Evolutionary conservation across 371 early-diverging fungal genomes (phyloP), one percentile per base, ranked within the genome.

Genomic region (Cokeromyces recurvatus): DNA sequence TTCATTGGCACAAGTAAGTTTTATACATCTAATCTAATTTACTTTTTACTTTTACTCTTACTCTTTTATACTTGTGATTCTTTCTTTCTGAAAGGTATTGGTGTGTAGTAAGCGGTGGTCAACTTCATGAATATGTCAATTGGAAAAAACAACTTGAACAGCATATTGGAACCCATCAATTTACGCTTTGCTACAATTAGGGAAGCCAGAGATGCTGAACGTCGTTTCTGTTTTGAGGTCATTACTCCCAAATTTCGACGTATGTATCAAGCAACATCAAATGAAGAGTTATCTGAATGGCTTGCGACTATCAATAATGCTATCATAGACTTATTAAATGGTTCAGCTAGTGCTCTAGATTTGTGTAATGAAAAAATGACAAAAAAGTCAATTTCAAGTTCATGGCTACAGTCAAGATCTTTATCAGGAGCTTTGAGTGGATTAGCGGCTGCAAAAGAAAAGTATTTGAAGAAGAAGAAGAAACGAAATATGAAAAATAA

Each of bases 141-240:
- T 86, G 86, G 83, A 85, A 82, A 48, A 72, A 71, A 20, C 80
- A 80, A 24, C 58, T 75, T 0, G 80, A 82, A 38, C 58, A 77
- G 17, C 78, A 76, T 43, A n/a, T 80, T 78, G 36, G 84, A 84
- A 19, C 75, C 86, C 7, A 78, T 89, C 48, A 67, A 79, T 39
- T 65, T 91, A 43, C 74, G 78, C n/a, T 78, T 83, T 21, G 85
- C 89, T 4, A 86, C 89, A 4, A 90, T 87, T 9, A 78, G 90
- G 0, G 79, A 85, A 35, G 79, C 88, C 11, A 61, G 78, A 14
- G 78, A 84, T 24, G 69, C 71, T 10, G 81, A 87, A 22, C 69
- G 92, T 14, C 80, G 85, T 1, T 89, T 89, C 48, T 84, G 83
- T 17, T 89, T 89, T 53, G 89, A 89, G 55, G 58, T 89, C 29